Percentiles rank a stretch among this genome's conserved stretches.
phyloP scores from a whole-genome alignment of 2,329 filamentous ascomycete species.

The Pseudogymnoascus sp. region DNA sequence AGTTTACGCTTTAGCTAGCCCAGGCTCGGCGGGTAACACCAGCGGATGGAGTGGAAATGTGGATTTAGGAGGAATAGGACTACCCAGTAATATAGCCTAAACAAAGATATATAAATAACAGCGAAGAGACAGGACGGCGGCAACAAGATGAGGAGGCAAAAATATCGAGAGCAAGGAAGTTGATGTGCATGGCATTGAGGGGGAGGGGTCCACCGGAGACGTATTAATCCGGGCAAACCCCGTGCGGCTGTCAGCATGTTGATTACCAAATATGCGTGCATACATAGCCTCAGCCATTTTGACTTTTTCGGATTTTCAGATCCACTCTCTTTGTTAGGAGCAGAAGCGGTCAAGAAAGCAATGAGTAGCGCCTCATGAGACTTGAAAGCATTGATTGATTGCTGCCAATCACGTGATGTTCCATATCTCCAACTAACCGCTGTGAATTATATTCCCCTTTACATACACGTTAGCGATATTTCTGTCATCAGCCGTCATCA shows the following conservation, averaged over 20 bases:
- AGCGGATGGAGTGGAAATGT: background rate
- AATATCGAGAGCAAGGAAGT: background rate
- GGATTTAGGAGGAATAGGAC: background rate
- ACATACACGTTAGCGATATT: slow-evolving; percentile 87
- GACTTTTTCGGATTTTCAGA: slow-evolving; percentile 23
- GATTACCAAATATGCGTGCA: background rate
- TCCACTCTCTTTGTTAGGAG: background rate
- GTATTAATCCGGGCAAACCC: slow-evolving; percentile 2
- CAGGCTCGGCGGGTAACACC: background rate
- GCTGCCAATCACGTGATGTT: background rate
- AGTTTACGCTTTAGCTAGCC: background rate
- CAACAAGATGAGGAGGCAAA: background rate
- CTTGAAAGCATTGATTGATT: background rate
- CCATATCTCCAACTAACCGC: background rate
- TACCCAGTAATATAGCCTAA: background rate
- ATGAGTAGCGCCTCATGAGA: background rate
- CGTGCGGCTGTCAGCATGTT: background rate
- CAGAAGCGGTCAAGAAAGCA: background rate
- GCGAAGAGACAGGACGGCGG: background rate
- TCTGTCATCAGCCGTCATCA: slow-evolving; percentile 83
- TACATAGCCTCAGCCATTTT: background rate
- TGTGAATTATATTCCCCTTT: slow-evolving; percentile 41
- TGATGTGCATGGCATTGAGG: background rate
- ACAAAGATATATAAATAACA: background rate
- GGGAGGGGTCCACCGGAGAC: background rate